Conservation (phyloP, 345 rosid genomes). For the Noccaea caerulescens region DNA sequence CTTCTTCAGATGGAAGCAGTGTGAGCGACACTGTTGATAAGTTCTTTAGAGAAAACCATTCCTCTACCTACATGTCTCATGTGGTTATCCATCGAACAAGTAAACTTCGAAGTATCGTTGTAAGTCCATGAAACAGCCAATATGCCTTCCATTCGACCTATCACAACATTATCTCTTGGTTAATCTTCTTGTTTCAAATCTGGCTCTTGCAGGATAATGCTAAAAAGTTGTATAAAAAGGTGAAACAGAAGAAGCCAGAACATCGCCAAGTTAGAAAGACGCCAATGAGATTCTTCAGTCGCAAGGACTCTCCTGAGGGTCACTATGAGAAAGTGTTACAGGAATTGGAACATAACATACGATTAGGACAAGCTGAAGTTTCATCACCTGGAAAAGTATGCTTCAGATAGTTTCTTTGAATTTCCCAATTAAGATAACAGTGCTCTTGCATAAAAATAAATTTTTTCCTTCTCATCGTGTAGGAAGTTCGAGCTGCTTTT, state of each 20-base stretch:
- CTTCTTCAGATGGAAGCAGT: slow-evolving; percentile 66
- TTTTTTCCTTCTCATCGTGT: slow-evolving; percentile 11
- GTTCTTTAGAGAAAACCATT: slow-evolving; percentile 75
- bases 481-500: slow-evolving; percentile 96
- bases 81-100: slow-evolving; percentile 75
- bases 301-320: slow-evolving; percentile 62
- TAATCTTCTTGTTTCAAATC: slow-evolving; percentile 23
- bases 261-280: slow-evolving; percentile 47
- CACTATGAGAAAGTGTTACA: slow-evolving; percentile 72
- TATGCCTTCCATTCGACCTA: slow-evolving; percentile 1
- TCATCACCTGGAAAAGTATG: slow-evolving; percentile 66
- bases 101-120: slow-evolving; percentile 69
- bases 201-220: slow-evolving; percentile 56
- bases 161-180: slow-evolving; percentile 14
- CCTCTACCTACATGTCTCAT: slow-evolving; percentile 78
- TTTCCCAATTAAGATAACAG: background rate
- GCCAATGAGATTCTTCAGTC: slow-evolving; percentile 54
- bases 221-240: slow-evolving; percentile 55
- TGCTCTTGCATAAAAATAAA: background rate
- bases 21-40: slow-evolving; percentile 78
- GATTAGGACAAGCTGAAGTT: slow-evolving; percentile 70
- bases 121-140: slow-evolving; percentile 47
- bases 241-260: slow-evolving; percentile 56
- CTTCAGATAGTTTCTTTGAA: background rate
- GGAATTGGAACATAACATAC: slow-evolving; percentile 66